A percentile compares a stretch with the other conserved stretches of the same genome.
Evolutionary conservation across 1,139 yeast species (phyloP).

Genomic region (Geotrichum klebahnii): DNA sequence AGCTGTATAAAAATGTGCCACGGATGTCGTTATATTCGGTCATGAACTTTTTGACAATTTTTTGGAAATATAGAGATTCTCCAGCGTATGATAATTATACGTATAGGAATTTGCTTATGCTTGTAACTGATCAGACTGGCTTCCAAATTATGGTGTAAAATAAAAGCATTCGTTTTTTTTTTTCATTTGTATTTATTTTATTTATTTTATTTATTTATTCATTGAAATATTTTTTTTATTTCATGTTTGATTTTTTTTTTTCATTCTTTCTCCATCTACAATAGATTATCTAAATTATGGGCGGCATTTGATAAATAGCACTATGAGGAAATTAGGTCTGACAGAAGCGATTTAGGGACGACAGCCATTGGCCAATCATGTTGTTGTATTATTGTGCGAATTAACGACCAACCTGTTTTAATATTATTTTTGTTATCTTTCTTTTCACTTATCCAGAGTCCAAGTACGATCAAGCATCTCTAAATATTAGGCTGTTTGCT

Average conservation of each 20-base stretch:
- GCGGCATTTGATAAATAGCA: too few species aligned
- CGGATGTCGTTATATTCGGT: slow-evolving; percentile 24
- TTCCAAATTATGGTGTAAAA: slow-evolving; percentile 5
- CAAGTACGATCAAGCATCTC: too few species aligned
- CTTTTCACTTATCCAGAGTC: not conserved
- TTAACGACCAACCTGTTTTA: too few species aligned
- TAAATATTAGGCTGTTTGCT: too few species aligned
- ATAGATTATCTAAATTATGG: too few species aligned
- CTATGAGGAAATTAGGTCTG: too few species aligned
- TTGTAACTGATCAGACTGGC: slow-evolving; percentile 21
- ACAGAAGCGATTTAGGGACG: too few species aligned
- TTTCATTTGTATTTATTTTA: not conserved
- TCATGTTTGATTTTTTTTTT: not conserved
- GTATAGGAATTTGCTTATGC: slow-evolving; percentile 23
- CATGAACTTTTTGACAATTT: slow-evolving; percentile 22
- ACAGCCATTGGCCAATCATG: too few species aligned
- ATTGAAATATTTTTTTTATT: not conserved
- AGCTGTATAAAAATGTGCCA: slow-evolving; percentile 20
- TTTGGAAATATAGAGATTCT: slow-evolving; percentile 26
- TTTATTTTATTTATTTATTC: too few species aligned
- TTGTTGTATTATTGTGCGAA: too few species aligned
- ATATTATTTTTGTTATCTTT: not conserved
- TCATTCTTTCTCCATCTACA: slow-evolving; percentile 1
- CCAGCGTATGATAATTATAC: slow-evolving; percentile 19
- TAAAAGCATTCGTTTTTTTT: not conserved